Evolutionary conservation across 202 grass and related monocot genomes (phyloP), one percentile per base, ranked within the genome.

Genomic region (Carex sylvatica): DNA sequence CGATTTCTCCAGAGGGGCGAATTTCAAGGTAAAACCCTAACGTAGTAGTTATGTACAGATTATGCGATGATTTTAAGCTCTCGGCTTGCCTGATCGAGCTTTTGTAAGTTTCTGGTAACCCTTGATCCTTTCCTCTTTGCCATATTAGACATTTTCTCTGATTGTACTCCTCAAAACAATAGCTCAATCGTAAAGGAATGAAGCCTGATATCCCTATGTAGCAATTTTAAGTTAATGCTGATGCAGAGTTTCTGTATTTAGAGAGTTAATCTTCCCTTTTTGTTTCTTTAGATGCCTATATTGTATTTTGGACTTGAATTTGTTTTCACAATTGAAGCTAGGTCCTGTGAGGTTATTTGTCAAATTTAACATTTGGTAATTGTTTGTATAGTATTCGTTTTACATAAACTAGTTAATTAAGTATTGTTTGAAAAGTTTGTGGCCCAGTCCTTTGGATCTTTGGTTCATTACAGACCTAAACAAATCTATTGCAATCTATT

Each of bases 11-110:
- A 23, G 14, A 61, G 70, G 36, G 69, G 38, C 52, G 8, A 84
- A 72, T 74, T 62, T 53, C 22, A 31, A 84, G 69, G 83, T 75
- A 76, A 84, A 75, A 69, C 31, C 68, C 54, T 65, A 65, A 53
- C 19, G 6, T 74, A 64, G 22, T 61, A 30, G 55, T 44, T 52
- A 16, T 74, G 51, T 49, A 47, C 44, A 65, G 19, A 6, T 84
- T 84, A 14, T 53, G 30, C 58, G 15, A 47, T 65, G 31, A 12
- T 69, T 82, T 18, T 36, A 16, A 33, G 70, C 20, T 84, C 24
- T 64, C 20, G 14, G 11, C 2, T 65, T 62, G 70, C 8, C n/a
- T 64, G 83, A 84, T 84, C 38, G 55, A 82, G 80, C 59, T 82
- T 30, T 8, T 38, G 6, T 49, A 19, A 11, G 61, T 35, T 69